Base-by-base conservation (phyloP, 2,329 filamentous ascomycete species). In the Pseudohalonectria lignicola region DNA sequence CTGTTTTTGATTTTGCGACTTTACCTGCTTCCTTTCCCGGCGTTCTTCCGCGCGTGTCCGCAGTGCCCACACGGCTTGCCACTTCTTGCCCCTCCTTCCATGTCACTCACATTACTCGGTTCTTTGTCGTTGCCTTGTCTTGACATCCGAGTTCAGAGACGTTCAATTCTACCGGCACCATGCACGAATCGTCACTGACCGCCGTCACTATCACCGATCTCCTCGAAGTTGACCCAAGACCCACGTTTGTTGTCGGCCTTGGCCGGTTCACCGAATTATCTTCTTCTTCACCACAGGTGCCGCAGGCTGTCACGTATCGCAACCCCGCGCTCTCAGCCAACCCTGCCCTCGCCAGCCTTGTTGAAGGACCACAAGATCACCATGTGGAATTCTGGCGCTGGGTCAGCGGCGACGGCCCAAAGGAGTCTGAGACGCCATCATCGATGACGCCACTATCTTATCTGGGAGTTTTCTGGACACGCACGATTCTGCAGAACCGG, bases 151-250 rank as follows among this genome's bases (percentile, higher is more conserved):
- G n/a, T n/a, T n/a, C n/a, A n/a, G n/a, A n/a, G n/a, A n/a, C n/a
- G n/a, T n/a, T n/a, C n/a, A n/a, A n/a, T n/a, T n/a, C n/a, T n/a
- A n/a, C n/a, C n/a, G n/a, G n/a, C n/a, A n/a, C n/a, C n/a, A n/a
- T n/a, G n/a, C n/a, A n/a, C n/a, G n/a, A n/a, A n/a, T n/a, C n/a
- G n/a, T n/a, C n/a, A n/a, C n/a, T n/a, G n/a, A 26, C 23, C 23
- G 23, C 23, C 36, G 40, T 54, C 42, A 51, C 52, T 48, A 48
- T 62, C 41, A 44, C 59, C 48, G 59, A 62, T 41, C 47, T 64
- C 29, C 53, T 64, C 43, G 53, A 61, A 38, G 52, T 48, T 39
- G 61, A 64, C 41, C 53, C 56, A 19, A 52, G 61, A 18, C 60
- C 61, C 7, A 52, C 59, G 11, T 55, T 60, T 29, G 49, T 59